phyloP scores from a whole-genome alignment of 306 rosid species.

The Begonia peltatifolia region DNA sequence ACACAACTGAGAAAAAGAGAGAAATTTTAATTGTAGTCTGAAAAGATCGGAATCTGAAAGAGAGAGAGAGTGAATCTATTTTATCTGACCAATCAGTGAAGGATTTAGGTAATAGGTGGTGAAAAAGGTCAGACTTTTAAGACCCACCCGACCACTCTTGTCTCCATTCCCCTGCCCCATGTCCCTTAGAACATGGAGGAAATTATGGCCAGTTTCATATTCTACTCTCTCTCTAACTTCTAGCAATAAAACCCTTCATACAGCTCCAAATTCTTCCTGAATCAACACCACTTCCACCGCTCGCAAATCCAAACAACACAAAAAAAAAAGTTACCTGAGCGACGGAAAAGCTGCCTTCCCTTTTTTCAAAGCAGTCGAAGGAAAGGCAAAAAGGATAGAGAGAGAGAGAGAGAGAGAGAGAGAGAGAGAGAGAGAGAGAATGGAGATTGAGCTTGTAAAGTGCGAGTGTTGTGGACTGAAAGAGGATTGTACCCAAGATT shows the following conservation, averaged over 20 bases:
- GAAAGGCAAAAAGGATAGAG: background rate
- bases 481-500: conserved; percentile 91
- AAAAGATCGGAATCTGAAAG: no score
- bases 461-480: conserved; percentile 93
- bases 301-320: background rate
- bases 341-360: background rate
- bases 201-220: conserved; percentile 59
- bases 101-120: background rate
- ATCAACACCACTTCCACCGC: background rate
- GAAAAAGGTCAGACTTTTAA: conserved; percentile 26
- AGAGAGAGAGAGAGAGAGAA: conserved; percentile 18
- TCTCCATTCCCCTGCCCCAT: conserved; percentile 49
- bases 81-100: background rate
- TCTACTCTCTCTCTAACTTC: conserved; percentile 7
- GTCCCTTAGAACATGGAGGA: conserved; percentile 87
- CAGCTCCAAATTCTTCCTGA: background rate
- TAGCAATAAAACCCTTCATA: background rate
- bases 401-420: conserved; percentile 14
- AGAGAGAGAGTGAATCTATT: background rate
- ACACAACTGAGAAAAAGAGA: background rate
- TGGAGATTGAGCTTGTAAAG: conserved; percentile 84
- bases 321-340: background rate
- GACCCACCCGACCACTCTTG: conserved; percentile 57
- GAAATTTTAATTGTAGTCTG: no score
- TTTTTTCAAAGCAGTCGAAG: background rate